Evolutionary conservation across 2,329 filamentous ascomycete species (phyloP).

Genomic region (Fusarium paranaense): DNA sequence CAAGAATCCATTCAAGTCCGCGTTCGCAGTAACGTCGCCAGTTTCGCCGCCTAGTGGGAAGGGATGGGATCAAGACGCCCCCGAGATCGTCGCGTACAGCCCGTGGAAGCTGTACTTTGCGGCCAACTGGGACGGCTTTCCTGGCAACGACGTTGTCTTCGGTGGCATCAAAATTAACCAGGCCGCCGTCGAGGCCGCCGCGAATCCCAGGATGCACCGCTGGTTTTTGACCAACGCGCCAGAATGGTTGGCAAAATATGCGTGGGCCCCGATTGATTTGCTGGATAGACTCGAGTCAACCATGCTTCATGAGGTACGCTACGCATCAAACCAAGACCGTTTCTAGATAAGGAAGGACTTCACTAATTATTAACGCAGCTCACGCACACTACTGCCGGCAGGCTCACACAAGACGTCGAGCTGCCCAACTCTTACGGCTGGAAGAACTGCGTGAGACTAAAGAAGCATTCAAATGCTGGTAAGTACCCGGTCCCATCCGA

Average conservation of each 20-base stretch:
- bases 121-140: background rate
- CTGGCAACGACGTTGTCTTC: background rate
- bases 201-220: background rate
- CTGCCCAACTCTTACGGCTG: background rate
- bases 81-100: background rate
- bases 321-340: background rate
- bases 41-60: background rate
- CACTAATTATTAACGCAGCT: background rate
- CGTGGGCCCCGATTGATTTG: background rate
- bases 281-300: background rate
- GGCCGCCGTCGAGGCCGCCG: background rate
- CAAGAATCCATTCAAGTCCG: accelerated
- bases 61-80: background rate
- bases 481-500: background rate
- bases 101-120: background rate
- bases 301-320: background rate
- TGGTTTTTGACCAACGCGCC: background rate
- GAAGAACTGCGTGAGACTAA: background rate
- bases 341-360: background rate
- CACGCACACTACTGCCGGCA: background rate
- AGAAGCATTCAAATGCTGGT: background rate
- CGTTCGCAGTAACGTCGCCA: background rate
- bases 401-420: background rate
- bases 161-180: background rate
- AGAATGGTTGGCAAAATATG: too few relatives aligned